Evolutionary conservation across 371 early-diverging fungal species (phyloP).

Genomic region (Rhizopus stolonifer): DNA sequence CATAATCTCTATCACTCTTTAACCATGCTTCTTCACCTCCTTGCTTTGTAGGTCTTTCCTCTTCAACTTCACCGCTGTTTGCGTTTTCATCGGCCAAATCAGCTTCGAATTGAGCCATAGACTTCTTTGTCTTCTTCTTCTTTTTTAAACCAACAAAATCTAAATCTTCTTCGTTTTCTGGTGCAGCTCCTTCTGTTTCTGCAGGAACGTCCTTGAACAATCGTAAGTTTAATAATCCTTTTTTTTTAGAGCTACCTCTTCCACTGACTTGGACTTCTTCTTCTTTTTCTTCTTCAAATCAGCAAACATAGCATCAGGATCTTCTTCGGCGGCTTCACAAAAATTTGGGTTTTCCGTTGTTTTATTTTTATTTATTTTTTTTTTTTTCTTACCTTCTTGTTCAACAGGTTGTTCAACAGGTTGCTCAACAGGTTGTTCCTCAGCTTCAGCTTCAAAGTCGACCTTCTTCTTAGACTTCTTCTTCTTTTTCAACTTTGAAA

Average conservation of each 20-base stretch:
- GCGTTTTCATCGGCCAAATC: constrained; percentile 83
- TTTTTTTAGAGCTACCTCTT: constrained; percentile 28
- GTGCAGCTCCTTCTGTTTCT: constrained; percentile 44
- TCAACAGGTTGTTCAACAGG: constrained; percentile 17
- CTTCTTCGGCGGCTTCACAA: constrained; percentile 43
- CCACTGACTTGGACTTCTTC: constrained; percentile 73
- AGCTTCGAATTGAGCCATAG: constrained; percentile 82
- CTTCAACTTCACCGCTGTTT: constrained; percentile 50
- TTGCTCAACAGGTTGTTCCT: constrained; percentile 8
- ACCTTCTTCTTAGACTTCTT: constrained; percentile 61
- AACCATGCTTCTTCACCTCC: constrained; percentile 81
- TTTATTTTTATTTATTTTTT: background rate
- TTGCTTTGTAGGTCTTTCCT: constrained; percentile 28
- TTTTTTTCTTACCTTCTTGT: background rate
- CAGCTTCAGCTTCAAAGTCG: constrained; percentile 40
- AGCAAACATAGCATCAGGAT: constrained; percentile 78
- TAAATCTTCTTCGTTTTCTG: constrained; percentile 59
- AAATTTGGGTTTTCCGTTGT: background rate
- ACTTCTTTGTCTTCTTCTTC: constrained; percentile 95
- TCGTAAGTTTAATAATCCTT: background rate
- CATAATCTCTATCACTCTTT: constrained; percentile 91
- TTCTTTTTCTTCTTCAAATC: constrained; percentile 91
- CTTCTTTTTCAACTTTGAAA: constrained; percentile 56
- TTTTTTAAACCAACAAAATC: constrained; percentile 84
- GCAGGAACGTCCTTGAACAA: constrained; percentile 43